Evolutionary conservation across 441 rosid genomes (phyloP), one percentile per base, ranked within the genome.

Genomic region (Monsonia emarginata): DNA sequence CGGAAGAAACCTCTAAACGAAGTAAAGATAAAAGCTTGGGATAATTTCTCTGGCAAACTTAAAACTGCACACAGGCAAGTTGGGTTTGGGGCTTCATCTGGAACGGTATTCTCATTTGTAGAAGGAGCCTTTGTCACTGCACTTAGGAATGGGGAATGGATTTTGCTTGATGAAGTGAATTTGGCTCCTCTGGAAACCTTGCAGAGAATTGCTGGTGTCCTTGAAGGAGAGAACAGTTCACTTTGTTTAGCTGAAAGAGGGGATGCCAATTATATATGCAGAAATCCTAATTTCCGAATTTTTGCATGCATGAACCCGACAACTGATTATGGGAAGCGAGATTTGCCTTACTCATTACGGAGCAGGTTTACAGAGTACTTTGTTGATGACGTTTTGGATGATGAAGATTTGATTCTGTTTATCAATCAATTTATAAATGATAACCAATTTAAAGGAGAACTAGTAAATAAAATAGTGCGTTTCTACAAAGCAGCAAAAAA

Each of bases 221-320:
- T 95, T 74, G 99, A 95, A 76, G 96, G 97, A 68, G 94, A 88
- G 68, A 79, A 74, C 67, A 94, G 97, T 66, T 91, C 98, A 28
- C 86, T 95, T 65, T 91, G 96, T 84, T 82, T 95, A 69, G 92
- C 99, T 70, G 99, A 95, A 83, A 87, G 96, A 72, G 99, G 98
- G 74, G 99, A 95, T 83, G 80, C 76, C 61, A 77, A 76, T 77
- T 79, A 82, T 74, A 76, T 95, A 70, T 80, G 78, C 61, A 84
- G 98, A 79, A 88, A 91, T 82, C 79, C 83, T 67, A 77, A 79
- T 76, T 91, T 95, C 63, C 96, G 96, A 32, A 74, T 91, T 73
- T 95, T 91, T 88, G 89, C 96, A 22, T 91, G 99, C 69, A 95
- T 95, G 99, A 95, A 95, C 82, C 99, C 99, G 26, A 98, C 98